phyloP scores from a whole-genome alignment of 345 rosid genomes.

The Aquilaria yunnanensis region DNA sequence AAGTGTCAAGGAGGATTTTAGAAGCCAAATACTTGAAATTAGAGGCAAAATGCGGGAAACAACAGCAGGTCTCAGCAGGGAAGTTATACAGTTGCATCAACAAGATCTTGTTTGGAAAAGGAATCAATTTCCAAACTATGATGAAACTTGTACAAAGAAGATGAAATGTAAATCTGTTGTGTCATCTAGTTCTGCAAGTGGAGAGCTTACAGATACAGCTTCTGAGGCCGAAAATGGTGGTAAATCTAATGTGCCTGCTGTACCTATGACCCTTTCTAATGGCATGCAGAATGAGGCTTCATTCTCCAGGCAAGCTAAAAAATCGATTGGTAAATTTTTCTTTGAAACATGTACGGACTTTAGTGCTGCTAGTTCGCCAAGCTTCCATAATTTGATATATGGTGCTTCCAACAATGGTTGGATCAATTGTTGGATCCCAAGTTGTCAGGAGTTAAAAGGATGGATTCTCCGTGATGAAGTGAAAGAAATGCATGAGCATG shows the following conservation, averaged over 20 bases:
- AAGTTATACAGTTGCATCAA: slow-evolving; percentile 12
- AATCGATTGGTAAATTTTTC: slow-evolving; percentile 34
- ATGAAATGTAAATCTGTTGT: slow-evolving; percentile 6
- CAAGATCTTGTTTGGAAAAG: slow-evolving; percentile 23
- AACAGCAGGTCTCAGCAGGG: slow-evolving; percentile 4
- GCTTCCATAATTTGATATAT: slow-evolving; percentile 32
- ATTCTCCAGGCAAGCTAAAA: slow-evolving; percentile 18
- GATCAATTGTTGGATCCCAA: slow-evolving; percentile 18
- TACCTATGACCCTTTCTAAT: background rate
- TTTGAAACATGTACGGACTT: slow-evolving; percentile 38
- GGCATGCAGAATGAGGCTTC: slow-evolving; percentile 8
- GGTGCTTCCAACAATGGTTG: slow-evolving; percentile 6
- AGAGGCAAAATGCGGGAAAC: background rate
- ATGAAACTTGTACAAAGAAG: slow-evolving; percentile 7
- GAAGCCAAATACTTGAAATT: slow-evolving; percentile 3
- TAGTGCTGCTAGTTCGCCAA: slow-evolving; percentile 27
- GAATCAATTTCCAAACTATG: slow-evolving; percentile 1
- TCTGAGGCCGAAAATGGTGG: slow-evolving; percentile 11
- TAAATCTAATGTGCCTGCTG: slow-evolving; percentile 5
- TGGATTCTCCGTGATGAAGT: slow-evolving; percentile 31
- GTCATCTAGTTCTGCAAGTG: slow-evolving; percentile 5
- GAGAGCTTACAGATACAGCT: background rate
- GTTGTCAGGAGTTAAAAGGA: slow-evolving; percentile 27
- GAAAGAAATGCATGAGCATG: slow-evolving; percentile 31
- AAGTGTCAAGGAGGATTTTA: slow-evolving; percentile 25